phyloP scores from a whole-genome alignment of 1,284 basidiomycete genomes.

The Flammula alnicola region DNA sequence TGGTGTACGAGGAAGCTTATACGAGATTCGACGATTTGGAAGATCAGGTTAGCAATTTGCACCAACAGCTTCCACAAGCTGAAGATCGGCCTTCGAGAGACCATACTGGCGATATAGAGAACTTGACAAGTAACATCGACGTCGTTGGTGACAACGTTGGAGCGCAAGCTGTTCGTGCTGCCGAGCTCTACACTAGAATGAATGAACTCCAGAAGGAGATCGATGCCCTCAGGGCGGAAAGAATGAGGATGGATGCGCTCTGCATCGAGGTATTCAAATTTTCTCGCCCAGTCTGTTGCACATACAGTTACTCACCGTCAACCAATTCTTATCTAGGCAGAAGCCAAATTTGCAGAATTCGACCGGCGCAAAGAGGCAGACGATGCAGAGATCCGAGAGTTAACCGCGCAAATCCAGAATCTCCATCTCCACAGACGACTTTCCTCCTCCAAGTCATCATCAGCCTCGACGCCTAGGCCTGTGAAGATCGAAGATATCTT shows the following conservation, averaged over 20 bases:
- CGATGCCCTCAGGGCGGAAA: constrained; percentile 14
- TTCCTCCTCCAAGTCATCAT: constrained; percentile 5
- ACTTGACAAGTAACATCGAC: neutral
- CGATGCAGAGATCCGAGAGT: constrained; percentile 21
- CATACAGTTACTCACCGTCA: neutral
- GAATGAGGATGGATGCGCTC: constrained; percentile 15
- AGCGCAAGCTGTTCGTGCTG: constrained; percentile 8
- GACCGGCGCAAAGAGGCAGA: constrained; percentile 32
- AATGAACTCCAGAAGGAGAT: constrained; percentile 16
- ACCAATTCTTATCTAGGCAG: too few relatives aligned
- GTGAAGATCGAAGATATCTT: constrained; percentile 28
- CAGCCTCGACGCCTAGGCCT: constrained; percentile 13
- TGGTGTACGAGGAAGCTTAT: constrained; percentile 15
- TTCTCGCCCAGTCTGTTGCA: neutral
- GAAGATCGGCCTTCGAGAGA: neutral
- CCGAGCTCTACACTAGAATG: constrained; percentile 13
- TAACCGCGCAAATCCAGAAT: constrained; percentile 29
- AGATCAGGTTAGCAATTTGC: neutral
- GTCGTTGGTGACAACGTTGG: constrained; percentile 12
- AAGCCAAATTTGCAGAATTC: constrained; percentile 24
- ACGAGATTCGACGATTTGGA: constrained; percentile 6
- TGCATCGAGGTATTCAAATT: constrained; percentile 16
- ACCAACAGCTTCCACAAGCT: neutral
- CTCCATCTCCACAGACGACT: constrained; percentile 23
- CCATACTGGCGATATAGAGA: neutral